Conservation (phyloP, 495 filamentous ascomycete species). For the Talaromyces nanjingensis region DNA sequence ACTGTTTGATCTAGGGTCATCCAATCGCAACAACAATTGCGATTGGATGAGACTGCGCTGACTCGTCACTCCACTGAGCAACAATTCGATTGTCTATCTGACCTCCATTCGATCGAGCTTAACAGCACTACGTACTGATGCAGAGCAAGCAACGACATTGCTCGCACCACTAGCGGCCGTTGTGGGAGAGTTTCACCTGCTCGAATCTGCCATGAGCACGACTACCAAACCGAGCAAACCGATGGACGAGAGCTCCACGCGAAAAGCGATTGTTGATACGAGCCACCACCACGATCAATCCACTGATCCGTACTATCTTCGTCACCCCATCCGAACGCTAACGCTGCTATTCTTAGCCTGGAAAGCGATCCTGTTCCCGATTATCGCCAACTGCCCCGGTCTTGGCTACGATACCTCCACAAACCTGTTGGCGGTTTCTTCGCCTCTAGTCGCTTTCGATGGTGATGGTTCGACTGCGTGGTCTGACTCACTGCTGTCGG, state of each 20-base stretch:
- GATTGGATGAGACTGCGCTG: no score
- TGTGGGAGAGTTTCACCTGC: not conserved
- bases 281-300: not conserved
- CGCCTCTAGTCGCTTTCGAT: not conserved
- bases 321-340: constrained; percentile 29
- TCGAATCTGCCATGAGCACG: not conserved
- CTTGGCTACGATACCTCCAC: constrained; percentile 88
- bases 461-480: not conserved
- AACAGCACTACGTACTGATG: not conserved
- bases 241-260: not conserved
- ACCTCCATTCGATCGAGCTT: not conserved
- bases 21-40: not conserved
- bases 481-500: not conserved
- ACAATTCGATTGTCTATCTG: not conserved
- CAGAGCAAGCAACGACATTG: not conserved
- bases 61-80: not conserved
- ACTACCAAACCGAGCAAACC: not conserved
- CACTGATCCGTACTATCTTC: constrained; percentile 11
- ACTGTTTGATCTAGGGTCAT: not conserved
- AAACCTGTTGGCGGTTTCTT: constrained; percentile 42
- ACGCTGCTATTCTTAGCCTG: constrained; percentile 44
- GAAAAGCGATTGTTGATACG: not conserved
- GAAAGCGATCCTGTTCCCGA: constrained; percentile 64
- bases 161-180: not conserved
- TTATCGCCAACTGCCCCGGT: constrained; percentile 59